Percentiles rank a stretch among this genome's conserved stretches.
phyloP scores from a whole-genome alignment of 2,329 filamentous ascomycete genomes.

The Botryotinia narcissicola region DNA sequence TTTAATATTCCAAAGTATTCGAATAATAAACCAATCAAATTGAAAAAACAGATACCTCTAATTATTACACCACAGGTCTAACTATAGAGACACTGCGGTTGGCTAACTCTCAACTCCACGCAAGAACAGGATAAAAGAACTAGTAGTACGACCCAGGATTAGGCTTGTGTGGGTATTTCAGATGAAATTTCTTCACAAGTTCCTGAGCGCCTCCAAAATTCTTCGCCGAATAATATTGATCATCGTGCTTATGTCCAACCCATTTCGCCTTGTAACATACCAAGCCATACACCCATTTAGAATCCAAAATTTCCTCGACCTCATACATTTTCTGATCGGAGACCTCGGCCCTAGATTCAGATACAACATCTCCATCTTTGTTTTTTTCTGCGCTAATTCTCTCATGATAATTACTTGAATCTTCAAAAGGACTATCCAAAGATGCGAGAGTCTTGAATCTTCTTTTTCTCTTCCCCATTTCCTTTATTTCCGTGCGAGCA shows the following conservation, averaged over 20 bases:
- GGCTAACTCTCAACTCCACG: background rate
- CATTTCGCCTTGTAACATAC: background rate
- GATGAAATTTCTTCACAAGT: background rate
- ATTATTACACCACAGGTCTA: accelerated
- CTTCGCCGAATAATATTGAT: background rate
- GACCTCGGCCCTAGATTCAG: no score
- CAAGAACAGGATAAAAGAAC: accelerated
- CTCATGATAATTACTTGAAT: background rate
- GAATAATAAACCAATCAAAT: background rate
- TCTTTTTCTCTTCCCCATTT: background rate
- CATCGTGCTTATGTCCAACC: background rate
- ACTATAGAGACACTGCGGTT: accelerated
- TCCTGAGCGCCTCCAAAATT: background rate
- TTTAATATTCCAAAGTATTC: background rate
- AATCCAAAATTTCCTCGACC: background rate
- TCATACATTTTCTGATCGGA: no score
- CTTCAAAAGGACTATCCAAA: background rate
- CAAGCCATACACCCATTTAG: background rate
- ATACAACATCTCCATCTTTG: background rate
- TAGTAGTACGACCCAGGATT: background rate
- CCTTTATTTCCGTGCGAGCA: background rate
- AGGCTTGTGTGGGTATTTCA: background rate
- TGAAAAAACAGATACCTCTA: background rate
- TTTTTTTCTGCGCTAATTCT: background rate
- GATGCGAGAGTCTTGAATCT: background rate